Evolutionary conservation across 106 monocot species (phyloP).

Genomic region (Iris macrosiphon): DNA sequence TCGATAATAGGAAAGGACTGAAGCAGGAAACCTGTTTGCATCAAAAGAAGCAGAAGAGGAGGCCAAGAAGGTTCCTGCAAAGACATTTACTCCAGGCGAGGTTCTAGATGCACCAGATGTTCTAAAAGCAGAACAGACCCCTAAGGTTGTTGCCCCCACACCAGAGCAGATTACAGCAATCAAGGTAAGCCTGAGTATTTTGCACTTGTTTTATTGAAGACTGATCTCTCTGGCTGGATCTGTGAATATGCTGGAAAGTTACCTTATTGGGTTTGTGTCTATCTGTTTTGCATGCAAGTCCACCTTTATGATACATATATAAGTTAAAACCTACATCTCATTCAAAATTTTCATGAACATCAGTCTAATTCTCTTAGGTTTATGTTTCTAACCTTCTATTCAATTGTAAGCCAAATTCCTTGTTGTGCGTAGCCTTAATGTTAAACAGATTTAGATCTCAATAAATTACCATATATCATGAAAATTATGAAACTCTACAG

Average conservation of each 20-base stretch:
- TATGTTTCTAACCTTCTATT: too few relatives aligned
- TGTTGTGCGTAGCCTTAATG: too few relatives aligned
- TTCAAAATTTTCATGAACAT: too few relatives aligned
- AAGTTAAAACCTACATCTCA: too few relatives aligned
- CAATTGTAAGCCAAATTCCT: too few relatives aligned
- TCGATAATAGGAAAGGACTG: conserved; percentile 65
- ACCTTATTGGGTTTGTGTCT: not conserved
- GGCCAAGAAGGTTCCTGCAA: conserved; percentile 61
- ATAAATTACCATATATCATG: too few relatives aligned
- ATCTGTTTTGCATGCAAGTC: not conserved
- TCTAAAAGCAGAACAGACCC: conserved; percentile 45
- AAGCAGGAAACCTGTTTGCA: conserved; percentile 73
- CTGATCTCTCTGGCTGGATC: not conserved
- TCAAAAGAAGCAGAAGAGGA: conserved; percentile 90
- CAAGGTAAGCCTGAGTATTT: conserved; percentile 43
- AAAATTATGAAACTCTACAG: too few relatives aligned
- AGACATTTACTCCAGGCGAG: conserved; percentile 76
- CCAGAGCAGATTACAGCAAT: conserved; percentile 97
- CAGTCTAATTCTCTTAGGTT: too few relatives aligned
- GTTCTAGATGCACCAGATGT: conserved; percentile 25
- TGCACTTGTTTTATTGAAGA: not conserved
- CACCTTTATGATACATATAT: too few relatives aligned
- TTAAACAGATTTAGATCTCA: too few relatives aligned
- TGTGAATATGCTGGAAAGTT: not conserved
- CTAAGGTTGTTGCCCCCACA: conserved; percentile 77